Evolutionary conservation across 306 rosid genomes (phyloP), one percentile per base, ranked within the genome.

Genomic region (Cucurbita maxima): DNA sequence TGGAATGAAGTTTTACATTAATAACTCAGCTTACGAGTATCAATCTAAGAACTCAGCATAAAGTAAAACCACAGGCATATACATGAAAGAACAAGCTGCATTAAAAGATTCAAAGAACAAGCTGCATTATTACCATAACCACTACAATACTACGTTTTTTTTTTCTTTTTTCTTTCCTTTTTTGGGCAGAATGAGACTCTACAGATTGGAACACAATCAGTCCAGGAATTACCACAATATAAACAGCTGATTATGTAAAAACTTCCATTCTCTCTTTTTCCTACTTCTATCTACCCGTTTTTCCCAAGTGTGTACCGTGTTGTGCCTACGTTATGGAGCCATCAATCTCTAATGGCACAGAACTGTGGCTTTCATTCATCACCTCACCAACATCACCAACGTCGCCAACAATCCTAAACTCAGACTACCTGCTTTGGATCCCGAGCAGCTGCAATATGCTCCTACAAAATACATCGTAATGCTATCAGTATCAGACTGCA

Each of bases 391-490:
- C 10, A 16, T 5, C 16, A 48, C 22, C 43, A 7, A 64, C 18
- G 36, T 5, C 16, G 13, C 72, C 37, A 6, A 20, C 40, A 20
- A 15, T 74, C 37, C 63, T 64, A 61, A 48, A 44, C 37, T 84
- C 83, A 89, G 71, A 81, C 75, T 82, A 90, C 82, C 77, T 87
- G 86, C 91, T 87, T 94, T 40, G 92, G 82, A 79, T 91, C 99
- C 19, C 96, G 99, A 72, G 92, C 73, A 10, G 99, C 86, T 53
- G 91, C 64, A 81, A 95, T 38, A 80, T 95, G 99, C 76, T 91
- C 99, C 99, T 95, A 74, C 81, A 89, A 68, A 19, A 68, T 60
- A n/a, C 22, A 45, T 45, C 45, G 25, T 71, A 71, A 14, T 12
- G 3, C 75, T 71, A 2, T 12, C 50, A 62, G 44, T 16, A 72